These are phyloP conservation scores for Plantago lanceolata DNA, from an alignment of 305 asterid species.

Conservation along the genomic window DNA sequence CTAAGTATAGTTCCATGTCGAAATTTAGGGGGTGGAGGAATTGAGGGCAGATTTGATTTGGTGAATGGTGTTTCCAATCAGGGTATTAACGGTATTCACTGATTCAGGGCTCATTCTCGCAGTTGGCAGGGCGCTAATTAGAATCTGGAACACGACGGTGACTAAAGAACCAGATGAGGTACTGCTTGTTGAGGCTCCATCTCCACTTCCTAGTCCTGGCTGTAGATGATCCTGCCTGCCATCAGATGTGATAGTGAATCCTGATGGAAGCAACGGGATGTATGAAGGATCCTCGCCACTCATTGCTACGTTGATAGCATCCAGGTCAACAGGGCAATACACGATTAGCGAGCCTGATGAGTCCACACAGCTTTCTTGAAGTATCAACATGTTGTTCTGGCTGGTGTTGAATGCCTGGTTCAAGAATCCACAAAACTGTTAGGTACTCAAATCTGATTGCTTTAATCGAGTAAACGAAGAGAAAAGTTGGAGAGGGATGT, in stretches of 20 bases:
- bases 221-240: conserved; percentile 35
- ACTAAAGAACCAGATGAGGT: conserved; percentile 54
- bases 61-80: conserved; percentile 66
- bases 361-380: conserved; percentile 96
- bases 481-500: background rate
- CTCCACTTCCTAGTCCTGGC: conserved; percentile 7
- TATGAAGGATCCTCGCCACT: conserved; percentile 81
- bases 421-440: background rate
- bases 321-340: conserved; percentile 73
- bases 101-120: conserved; percentile 84
- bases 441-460: background rate
- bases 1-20: background rate
- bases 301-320: conserved; percentile 78
- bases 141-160: conserved; percentile 75
- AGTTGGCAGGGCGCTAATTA: conserved; percentile 63
- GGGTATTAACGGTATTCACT: conserved; percentile 73
- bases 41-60: conserved; percentile 85
- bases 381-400: conserved; percentile 84
- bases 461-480: background rate
- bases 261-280: conserved; percentile 73
- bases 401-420: conserved; percentile 68
- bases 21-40: conserved; percentile 10
- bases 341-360: conserved; percentile 74
- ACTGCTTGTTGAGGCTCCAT: conserved; percentile 44
- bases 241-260: conserved; percentile 77